Conservation (phyloP, 495 filamentous ascomycete species). For the Ascobolus immersus region DNA sequence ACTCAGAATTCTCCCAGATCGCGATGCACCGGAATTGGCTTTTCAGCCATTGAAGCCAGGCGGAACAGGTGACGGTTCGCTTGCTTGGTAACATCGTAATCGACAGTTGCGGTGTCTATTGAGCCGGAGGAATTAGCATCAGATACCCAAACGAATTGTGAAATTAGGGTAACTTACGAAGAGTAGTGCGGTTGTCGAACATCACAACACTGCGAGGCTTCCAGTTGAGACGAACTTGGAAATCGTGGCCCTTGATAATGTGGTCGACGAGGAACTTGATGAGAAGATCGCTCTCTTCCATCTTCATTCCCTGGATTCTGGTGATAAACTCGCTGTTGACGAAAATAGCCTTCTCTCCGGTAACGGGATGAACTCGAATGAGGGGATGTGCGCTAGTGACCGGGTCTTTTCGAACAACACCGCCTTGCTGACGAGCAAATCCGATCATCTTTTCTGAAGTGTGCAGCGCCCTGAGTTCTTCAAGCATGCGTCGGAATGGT, state of each 20-base stretch:
- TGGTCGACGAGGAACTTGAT: constrained; percentile 21
- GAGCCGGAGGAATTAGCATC: constrained; percentile 3
- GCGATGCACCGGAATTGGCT: constrained; percentile 12
- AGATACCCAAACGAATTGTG: not conserved
- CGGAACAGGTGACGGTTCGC: constrained; percentile 16
- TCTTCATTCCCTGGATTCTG: constrained; percentile 17
- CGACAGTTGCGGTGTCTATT: constrained; percentile 15
- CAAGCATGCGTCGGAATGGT: constrained; percentile 15
- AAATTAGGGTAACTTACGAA: constrained; percentile 22
- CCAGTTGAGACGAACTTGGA: constrained; percentile 20
- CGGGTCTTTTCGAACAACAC: constrained; percentile 16
- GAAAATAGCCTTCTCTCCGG: constrained; percentile 44
- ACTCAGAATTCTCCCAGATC: no score
- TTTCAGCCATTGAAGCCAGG: constrained; percentile 15
- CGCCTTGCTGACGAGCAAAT: constrained; percentile 13
- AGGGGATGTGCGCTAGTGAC: constrained; percentile 19
- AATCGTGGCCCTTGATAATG: constrained; percentile 20
- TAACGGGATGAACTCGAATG: constrained; percentile 38
- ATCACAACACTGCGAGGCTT: constrained; percentile 19
- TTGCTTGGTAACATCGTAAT: constrained; percentile 15
- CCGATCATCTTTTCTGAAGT: constrained; percentile 18
- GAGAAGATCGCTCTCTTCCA: constrained; percentile 24
- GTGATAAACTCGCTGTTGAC: constrained; percentile 28
- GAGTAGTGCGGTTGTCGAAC: constrained; percentile 27
- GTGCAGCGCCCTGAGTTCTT: constrained; percentile 14